These are phyloP conservation scores for Pichia ethanolica DNA, from an alignment of 805 yeast genomes.

Conservation along the genomic window DNA sequence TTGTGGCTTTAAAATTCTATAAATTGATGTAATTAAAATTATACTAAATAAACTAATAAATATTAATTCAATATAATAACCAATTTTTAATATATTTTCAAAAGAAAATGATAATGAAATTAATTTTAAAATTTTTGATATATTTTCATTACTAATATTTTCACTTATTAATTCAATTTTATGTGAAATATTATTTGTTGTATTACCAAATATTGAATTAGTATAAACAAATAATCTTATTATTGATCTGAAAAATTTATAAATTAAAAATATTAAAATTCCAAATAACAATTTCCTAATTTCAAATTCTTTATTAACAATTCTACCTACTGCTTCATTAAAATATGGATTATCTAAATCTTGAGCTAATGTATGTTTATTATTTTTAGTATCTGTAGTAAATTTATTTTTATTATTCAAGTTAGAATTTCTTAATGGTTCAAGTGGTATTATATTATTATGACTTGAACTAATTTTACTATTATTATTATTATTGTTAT, in stretches of 20 bases:
- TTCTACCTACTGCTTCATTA: slow-evolving; percentile 37
- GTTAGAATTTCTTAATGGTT: neutral
- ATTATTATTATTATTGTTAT: neutral
- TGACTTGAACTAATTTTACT: neutral
- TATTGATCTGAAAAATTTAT: slow-evolving; percentile 24
- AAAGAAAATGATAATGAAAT: neutral
- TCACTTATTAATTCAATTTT: neutral
- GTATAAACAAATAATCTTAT: slow-evolving; percentile 14
- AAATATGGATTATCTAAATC: slow-evolving; percentile 18
- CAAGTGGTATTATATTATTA: neutral
- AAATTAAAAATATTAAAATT: slow-evolving; percentile 24
- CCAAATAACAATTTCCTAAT: slow-evolving; percentile 27
- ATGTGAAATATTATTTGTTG: neutral
- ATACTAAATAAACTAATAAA: slow-evolving; percentile 21
- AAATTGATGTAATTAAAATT: slow-evolving; percentile 24
- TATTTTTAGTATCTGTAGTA: neutral
- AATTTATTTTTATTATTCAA: neutral
- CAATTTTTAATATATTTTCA: slow-evolving; percentile 1
- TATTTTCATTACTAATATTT: neutral
- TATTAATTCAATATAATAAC: slow-evolving; percentile 13
- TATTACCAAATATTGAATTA: neutral
- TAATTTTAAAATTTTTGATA: neutral
- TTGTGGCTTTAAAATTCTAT: slow-evolving; percentile 31
- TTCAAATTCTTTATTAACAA: slow-evolving; percentile 35
- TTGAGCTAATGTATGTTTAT: neutral